These are phyloP conservation scores for Fusarium nodosum DNA, from an alignment of 2,329 filamentous ascomycete species.

Conservation along the genomic window DNA sequence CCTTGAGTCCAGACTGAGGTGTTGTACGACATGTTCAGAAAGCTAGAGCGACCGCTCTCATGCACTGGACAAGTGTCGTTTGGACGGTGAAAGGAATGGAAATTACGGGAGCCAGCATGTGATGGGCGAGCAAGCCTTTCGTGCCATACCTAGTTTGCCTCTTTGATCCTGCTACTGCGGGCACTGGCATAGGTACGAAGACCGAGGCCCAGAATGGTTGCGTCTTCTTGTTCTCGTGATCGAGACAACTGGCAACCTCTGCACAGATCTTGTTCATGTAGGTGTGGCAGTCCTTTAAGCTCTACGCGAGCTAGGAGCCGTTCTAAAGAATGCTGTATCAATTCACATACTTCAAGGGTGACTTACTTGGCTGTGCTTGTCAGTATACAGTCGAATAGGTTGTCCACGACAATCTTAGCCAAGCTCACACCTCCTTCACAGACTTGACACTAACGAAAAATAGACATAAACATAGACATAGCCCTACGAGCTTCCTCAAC, in stretches of 20 bases:
- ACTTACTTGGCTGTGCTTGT: background rate
- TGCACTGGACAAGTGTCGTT: constrained; percentile 6
- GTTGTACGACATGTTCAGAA: constrained; percentile 28
- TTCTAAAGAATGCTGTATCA: background rate
- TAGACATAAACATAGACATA: background rate
- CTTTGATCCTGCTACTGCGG: constrained; percentile 25
- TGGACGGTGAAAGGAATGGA: constrained; percentile 23
- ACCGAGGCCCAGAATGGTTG: constrained; percentile 2
- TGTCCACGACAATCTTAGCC: background rate
- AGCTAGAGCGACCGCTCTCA: background rate
- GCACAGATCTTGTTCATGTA: background rate
- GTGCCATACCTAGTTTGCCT: constrained; percentile 12
- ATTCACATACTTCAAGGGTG: background rate
- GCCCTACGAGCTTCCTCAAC: constrained; percentile 1
- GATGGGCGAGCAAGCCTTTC: constrained; percentile 12
- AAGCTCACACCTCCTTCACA: background rate
- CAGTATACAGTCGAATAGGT: background rate
- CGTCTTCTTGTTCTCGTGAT: constrained; percentile 5
- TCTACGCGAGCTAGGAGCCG: background rate
- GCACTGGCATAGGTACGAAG: constrained; percentile 23
- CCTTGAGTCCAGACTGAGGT: constrained; percentile 14
- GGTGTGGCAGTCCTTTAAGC: background rate
- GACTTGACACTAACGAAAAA: background rate
- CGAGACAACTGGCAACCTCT: background rate
- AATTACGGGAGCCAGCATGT: constrained; percentile 26